Percentiles rank a stretch among this genome's conserved stretches.
Evolutionary conservation across 164 flowering plant genomes (phyloP).

Genomic region (Cinnamomum micranthum): DNA sequence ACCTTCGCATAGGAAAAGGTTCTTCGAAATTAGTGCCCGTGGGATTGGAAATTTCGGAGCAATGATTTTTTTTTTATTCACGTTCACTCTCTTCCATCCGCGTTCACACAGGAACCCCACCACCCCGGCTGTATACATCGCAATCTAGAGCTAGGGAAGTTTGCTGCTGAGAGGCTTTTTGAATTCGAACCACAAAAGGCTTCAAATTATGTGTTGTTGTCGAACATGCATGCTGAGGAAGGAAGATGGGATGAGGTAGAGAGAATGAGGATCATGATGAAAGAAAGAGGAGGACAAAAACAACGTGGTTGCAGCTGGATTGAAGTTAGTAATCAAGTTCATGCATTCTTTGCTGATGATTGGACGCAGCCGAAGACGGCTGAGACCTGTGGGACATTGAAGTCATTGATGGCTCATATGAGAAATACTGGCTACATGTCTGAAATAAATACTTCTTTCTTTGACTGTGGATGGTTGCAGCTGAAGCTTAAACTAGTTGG

Average conservation of each 20-base stretch:
- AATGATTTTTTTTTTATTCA: too few species aligned
- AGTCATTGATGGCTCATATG: constrained; percentile 11
- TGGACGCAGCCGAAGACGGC: constrained; percentile 11
- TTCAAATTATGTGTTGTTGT: constrained; percentile 21
- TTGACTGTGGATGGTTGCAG: constrained; percentile 8
- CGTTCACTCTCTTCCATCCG: too few species aligned
- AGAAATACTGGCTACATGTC: constrained; percentile 9
- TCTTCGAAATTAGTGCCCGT: too few species aligned
- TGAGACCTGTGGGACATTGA: constrained; percentile 12
- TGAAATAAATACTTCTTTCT: constrained; percentile 3
- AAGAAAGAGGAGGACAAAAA: constrained; percentile 15
- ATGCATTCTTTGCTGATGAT: constrained; percentile 21
- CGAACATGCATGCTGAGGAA: constrained; percentile 19
- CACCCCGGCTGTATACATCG: constrained; percentile 6
- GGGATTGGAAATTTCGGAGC: too few species aligned
- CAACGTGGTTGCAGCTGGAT: constrained; percentile 23
- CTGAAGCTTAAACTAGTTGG: not conserved
- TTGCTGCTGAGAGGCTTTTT: constrained; percentile 24
- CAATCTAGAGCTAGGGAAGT: constrained; percentile 13
- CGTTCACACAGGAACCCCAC: too few species aligned
- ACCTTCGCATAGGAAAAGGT: too few species aligned
- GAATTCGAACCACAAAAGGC: constrained; percentile 22
- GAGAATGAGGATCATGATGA: constrained; percentile 19
- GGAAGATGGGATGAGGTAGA: constrained; percentile 26
- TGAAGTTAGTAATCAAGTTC: constrained; percentile 17